Conservation (phyloP, 2,329 filamentous ascomycete genomes). For the Domatiomyces catenatus region DNA sequence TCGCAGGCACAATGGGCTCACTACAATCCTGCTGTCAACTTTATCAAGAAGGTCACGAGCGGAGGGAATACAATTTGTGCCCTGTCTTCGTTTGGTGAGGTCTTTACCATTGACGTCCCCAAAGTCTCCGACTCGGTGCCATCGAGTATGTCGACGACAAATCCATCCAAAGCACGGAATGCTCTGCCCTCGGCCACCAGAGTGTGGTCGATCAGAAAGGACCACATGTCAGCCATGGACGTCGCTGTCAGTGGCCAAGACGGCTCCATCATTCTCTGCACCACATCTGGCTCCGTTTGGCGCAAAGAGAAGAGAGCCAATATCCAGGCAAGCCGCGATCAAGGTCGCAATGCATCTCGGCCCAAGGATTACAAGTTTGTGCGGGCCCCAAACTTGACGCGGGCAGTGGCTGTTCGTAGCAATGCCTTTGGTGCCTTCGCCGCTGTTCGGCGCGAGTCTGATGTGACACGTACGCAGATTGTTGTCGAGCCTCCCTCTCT, state of each 20-base stretch:
- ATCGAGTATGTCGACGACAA: slow-evolving; percentile 62
- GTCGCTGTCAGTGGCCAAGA: slow-evolving; percentile 71
- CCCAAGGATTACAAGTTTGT: slow-evolving; percentile 92
- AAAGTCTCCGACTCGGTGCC: slow-evolving; percentile 48
- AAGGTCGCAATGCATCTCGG: slow-evolving; percentile 30
- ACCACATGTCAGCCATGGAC: slow-evolving; percentile 67
- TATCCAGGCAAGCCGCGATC: slow-evolving; percentile 39
- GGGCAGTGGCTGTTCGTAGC: slow-evolving; percentile 68
- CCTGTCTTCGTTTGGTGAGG: slow-evolving; percentile 65
- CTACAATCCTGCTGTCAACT: slow-evolving; percentile 49
- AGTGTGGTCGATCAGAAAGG: slow-evolving; percentile 80
- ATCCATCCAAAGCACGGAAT: slow-evolving; percentile 75
- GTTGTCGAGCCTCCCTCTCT: slow-evolving; percentile 50
- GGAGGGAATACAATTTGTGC: slow-evolving; percentile 88
- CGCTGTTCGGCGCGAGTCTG: slow-evolving; percentile 68
- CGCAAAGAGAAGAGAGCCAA: slow-evolving; percentile 68
- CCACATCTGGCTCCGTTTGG: slow-evolving; percentile 86
- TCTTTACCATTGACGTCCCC: slow-evolving; percentile 71
- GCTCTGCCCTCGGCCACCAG: slow-evolving; percentile 64
- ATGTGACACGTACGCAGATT: slow-evolving; percentile 61
- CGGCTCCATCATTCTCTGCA: slow-evolving; percentile 87
- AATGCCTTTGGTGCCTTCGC: slow-evolving; percentile 84
- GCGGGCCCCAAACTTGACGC: slow-evolving; percentile 72
- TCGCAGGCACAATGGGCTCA: slow-evolving; percentile 46
- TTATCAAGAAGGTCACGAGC: slow-evolving; percentile 61